A percentile compares a stretch with the other conserved stretches of the same genome.
These are phyloP conservation scores for Russula foetens DNA, from an alignment of 768 basidiomycete species.

Conservation along the genomic window DNA sequence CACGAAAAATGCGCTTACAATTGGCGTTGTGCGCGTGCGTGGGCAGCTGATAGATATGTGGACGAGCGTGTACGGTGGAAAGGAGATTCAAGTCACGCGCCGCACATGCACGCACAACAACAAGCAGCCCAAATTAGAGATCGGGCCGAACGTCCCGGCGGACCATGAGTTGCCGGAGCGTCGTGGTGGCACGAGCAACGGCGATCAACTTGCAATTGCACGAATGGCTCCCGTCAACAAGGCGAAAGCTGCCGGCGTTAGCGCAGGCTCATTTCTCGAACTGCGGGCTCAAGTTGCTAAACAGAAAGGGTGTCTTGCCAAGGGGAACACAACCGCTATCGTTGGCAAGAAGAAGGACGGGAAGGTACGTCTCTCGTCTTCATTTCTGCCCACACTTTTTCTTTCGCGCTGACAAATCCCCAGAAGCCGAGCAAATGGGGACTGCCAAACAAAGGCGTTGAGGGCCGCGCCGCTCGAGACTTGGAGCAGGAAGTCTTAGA, in stretches of 20 bases:
- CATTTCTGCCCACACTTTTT: neutral
- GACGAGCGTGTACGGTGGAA: neutral
- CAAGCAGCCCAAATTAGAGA: neutral
- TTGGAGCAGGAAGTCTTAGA: conserved; percentile 61
- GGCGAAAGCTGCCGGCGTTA: conserved; percentile 61
- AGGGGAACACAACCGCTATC: conserved; percentile 42
- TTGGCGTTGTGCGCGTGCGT: neutral
- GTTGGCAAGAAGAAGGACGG: conserved; percentile 59
- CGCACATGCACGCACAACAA: neutral
- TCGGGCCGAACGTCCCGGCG: neutral
- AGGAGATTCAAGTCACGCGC: neutral
- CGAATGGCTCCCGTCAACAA: conserved; percentile 46
- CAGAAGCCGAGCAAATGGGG: conserved; percentile 78
- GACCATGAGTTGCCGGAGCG: neutral
- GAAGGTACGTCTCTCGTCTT: conserved; percentile 42
- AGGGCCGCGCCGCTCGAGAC: conserved; percentile 55
- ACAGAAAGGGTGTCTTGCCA: conserved; percentile 54
- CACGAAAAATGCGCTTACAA: neutral
- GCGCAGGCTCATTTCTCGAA: conserved; percentile 71
- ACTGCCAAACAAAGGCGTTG: conserved; percentile 67
- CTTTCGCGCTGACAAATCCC: neutral
- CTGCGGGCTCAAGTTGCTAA: conserved; percentile 53
- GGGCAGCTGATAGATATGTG: neutral
- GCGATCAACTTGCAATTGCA: neutral
- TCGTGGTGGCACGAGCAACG: too few species aligned